Conservation (phyloP, 495 filamentous ascomycete species). For the Usnea hakonensis region DNA sequence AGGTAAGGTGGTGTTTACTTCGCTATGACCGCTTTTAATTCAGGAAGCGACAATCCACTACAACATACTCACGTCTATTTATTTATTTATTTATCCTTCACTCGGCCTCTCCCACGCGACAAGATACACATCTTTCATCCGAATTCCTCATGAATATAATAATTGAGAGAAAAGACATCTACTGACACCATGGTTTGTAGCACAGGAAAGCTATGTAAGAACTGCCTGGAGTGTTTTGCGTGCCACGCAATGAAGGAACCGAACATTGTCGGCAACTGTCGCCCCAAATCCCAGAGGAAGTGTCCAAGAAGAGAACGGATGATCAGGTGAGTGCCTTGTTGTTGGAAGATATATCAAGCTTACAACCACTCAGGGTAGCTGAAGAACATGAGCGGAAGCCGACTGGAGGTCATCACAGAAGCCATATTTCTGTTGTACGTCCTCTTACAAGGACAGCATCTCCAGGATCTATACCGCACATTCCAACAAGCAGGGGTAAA, state of each 20-base stretch:
- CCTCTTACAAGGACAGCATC: no score
- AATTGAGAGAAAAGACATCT: background rate
- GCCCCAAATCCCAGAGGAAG: background rate
- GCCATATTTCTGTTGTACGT: background rate
- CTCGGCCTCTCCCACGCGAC: no score
- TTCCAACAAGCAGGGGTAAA: no score
- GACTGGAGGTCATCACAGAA: background rate
- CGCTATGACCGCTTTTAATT: no score
- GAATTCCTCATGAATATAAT: no score
- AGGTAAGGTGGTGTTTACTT: no score
- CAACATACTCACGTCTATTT: no score
- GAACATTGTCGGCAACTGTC: background rate
- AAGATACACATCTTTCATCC: no score
- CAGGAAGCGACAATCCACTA: no score
- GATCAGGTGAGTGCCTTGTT: background rate
- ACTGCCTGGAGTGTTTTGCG: background rate
- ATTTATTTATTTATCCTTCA: no score
- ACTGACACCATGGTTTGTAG: background rate
- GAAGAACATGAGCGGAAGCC: background rate
- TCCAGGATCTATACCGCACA: no score
- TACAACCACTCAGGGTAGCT: background rate
- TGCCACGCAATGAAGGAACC: background rate
- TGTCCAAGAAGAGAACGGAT: background rate
- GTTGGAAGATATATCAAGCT: background rate
- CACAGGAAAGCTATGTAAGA: background rate